Conservation (phyloP, 1,139 yeast genomes). For the Scheffersomyces quercinus region DNA sequence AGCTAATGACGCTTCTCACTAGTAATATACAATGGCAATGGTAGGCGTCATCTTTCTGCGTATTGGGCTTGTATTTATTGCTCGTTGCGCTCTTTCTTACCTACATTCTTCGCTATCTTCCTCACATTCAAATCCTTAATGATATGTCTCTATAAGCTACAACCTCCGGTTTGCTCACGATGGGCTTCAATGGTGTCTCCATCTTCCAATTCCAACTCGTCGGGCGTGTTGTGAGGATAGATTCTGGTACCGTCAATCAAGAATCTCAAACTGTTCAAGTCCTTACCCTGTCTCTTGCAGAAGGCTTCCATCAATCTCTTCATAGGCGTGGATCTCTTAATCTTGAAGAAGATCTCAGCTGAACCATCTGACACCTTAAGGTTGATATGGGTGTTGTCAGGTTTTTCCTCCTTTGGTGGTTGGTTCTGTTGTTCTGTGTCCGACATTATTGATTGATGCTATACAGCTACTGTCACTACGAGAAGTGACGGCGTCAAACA, state of each 20-base stretch:
- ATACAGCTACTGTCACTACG: no score
- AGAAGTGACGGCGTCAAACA: no score
- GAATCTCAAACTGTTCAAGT: constrained; percentile 78
- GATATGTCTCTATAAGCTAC: neutral
- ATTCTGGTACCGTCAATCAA: constrained; percentile 92
- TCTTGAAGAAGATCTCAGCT: constrained; percentile 93
- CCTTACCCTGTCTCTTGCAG: constrained; percentile 96
- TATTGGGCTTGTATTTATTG: no score
- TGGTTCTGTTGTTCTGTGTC: constrained; percentile 35
- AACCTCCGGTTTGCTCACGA: constrained; percentile 84
- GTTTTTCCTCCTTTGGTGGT: constrained; percentile 58
- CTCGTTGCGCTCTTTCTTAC: no score
- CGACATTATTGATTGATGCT: constrained; percentile 21
- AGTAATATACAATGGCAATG: no score
- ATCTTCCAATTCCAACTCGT: constrained; percentile 86
- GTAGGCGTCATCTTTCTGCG: no score
- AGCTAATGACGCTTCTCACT: no score
- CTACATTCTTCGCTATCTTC: no score
- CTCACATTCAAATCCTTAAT: neutral
- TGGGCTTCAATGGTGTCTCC: constrained; percentile 98
- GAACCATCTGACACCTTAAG: constrained; percentile 91
- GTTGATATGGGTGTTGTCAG: constrained; percentile 77
- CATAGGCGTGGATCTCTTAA: constrained; percentile 89
- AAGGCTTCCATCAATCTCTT: constrained; percentile 96
- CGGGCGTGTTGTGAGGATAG: constrained; percentile 87